phyloP scores from a whole-genome alignment of 192 early-diverging fungal genomes.

The Pilobolus umbonatus region DNA sequence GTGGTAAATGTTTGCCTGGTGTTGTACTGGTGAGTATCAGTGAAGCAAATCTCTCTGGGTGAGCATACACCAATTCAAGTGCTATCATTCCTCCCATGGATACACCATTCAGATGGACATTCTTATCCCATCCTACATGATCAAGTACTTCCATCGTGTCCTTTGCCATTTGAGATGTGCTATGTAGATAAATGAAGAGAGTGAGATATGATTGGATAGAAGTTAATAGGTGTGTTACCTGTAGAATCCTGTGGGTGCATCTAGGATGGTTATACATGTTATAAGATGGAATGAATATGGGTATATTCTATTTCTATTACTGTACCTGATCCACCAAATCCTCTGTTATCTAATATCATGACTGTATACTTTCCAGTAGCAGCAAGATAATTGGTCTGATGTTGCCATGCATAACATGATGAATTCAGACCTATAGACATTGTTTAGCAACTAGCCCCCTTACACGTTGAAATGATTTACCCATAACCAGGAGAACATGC shows the following conservation, averaged over 20 bases:
- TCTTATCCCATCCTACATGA: slow-evolving; percentile 64
- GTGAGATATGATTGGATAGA: neutral
- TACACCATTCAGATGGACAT: slow-evolving; percentile 75
- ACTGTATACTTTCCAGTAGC: slow-evolving; percentile 61
- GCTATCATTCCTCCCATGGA: slow-evolving; percentile 84
- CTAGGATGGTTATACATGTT: slow-evolving; percentile 27
- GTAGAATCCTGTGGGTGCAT: slow-evolving; percentile 51
- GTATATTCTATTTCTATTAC: too few species aligned
- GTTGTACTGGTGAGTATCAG: slow-evolving; percentile 56
- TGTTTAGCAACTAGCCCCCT: neutral
- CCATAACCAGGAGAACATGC: slow-evolving; percentile 74
- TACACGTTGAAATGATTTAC: slow-evolving; percentile 18
- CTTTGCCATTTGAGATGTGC: slow-evolving; percentile 72
- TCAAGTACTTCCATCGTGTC: slow-evolving; percentile 67
- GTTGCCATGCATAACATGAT: slow-evolving; percentile 39
- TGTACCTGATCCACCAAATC: slow-evolving; percentile 59
- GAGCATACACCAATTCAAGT: slow-evolving; percentile 59
- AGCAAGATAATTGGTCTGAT: slow-evolving; percentile 58
- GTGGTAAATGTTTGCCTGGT: slow-evolving; percentile 42
- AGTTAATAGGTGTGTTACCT: slow-evolving; percentile 27
- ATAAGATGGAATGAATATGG: too few species aligned
- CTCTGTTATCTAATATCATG: slow-evolving; percentile 83
- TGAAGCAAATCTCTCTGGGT: slow-evolving; percentile 54
- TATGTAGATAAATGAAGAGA: too few species aligned
- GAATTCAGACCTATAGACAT: slow-evolving; percentile 17